phyloP scores from a whole-genome alignment of 352 stramenopile genomes.

The Phytophthora aleatoria region DNA sequence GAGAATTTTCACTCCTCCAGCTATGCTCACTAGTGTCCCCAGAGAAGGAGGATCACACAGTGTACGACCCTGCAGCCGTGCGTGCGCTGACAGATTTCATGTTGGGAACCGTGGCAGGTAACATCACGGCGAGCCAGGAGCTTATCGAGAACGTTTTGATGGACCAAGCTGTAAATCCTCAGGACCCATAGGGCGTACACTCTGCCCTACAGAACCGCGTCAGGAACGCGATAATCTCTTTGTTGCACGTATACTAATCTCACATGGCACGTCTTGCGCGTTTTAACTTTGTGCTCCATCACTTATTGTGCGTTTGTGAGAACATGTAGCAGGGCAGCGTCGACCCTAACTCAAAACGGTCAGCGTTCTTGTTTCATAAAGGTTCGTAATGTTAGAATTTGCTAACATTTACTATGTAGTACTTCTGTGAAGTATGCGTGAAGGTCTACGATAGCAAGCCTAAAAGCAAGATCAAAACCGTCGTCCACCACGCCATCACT shows the following conservation, averaged over 20 bases:
- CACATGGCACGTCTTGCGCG: constrained; percentile 1
- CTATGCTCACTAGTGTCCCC: constrained; percentile 48
- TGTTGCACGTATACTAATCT: constrained; percentile 10
- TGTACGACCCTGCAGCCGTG: constrained; percentile 46
- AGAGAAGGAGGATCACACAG: constrained; percentile 45
- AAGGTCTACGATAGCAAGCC: constrained; percentile 1
- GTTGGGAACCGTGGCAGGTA: constrained; percentile 51
- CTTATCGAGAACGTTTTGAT: constrained; percentile 64
- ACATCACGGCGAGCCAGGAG: constrained; percentile 54
- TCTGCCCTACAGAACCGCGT: background rate
- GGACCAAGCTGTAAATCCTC: constrained; percentile 31
- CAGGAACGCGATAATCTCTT: background rate
- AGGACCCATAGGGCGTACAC: background rate
- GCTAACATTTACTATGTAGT: background rate
- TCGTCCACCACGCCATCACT: constrained; percentile 11
- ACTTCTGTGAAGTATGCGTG: background rate
- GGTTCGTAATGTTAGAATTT: background rate
- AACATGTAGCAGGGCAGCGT: too few species aligned
- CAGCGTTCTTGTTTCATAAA: background rate
- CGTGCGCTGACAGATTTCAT: constrained; percentile 62
- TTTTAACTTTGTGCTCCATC: constrained; percentile 1
- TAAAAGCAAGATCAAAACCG: constrained; percentile 11
- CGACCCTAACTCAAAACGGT: too few species aligned
- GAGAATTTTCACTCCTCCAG: constrained; percentile 45
- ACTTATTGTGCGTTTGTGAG: background rate